Evolutionary conservation across 1,139 yeast genomes (phyloP), one percentile per base, ranked within the genome.

Genomic region (Yamadazyma sp.): DNA sequence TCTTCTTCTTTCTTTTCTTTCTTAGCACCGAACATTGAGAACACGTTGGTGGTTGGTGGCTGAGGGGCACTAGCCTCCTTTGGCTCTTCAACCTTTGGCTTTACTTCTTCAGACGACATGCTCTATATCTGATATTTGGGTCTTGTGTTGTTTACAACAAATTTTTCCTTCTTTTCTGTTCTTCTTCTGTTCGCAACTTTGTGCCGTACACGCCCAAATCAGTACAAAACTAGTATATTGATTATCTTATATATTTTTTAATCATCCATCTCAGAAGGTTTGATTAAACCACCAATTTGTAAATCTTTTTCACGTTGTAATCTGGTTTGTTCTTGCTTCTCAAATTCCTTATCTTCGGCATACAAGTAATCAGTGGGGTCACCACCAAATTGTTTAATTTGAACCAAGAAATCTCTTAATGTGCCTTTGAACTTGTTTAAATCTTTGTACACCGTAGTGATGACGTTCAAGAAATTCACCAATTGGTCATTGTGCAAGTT

Each of bases 181-280:
- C 29, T 23, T 15, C 21, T 10, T 30, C n/a, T 11, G 25, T 6
- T 30, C 15, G 11, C 15, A 18, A n/a, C n/a, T n/a, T n/a, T n/a
- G n/a, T n/a, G n/a, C n/a, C n/a, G n/a, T n/a, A n/a, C n/a, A n/a
- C n/a, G n/a, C n/a, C n/a, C n/a, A n/a, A n/a, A n/a, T n/a, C n/a
- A n/a, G n/a, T n/a, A n/a, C n/a, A n/a, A n/a, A n/a, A n/a, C n/a
- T n/a, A n/a, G n/a, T n/a, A n/a, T n/a, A n/a, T n/a, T n/a, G n/a
- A n/a, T n/a, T n/a, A n/a, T n/a, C n/a, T n/a, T 18, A 18, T 18
- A 18, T 26, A 11, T 26, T 11, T 12, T 6, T 29, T 35, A 50
- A 38, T 88, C 96, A 53, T 87, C 97, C 79, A 90, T 77, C 54
- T 92, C 98, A n/a, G 95, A 82, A 25, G 98, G 98, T 62, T 90